phyloP scores from a whole-genome alignment of 108 stramenopile genomes.

The Seminavis robusta region DNA sequence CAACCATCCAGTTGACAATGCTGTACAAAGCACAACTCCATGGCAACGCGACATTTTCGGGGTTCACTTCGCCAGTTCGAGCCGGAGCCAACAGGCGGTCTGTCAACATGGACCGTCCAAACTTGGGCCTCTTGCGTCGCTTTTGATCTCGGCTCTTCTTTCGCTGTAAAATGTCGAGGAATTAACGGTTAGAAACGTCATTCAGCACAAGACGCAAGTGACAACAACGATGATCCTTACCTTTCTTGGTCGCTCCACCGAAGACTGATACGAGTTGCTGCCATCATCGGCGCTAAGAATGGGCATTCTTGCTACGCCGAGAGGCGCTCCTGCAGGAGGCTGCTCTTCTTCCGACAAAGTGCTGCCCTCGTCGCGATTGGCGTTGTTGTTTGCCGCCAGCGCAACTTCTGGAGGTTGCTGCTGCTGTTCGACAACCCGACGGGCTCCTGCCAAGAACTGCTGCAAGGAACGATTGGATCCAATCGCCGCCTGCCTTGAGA shows the following conservation, averaged over 20 bases:
- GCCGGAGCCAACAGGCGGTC: slow-evolving; percentile 61
- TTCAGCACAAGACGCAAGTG: too few relatives aligned
- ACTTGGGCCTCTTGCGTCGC: slow-evolving; percentile 24
- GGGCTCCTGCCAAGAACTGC: slow-evolving; percentile 29
- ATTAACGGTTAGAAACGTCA: too few relatives aligned
- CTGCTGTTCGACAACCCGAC: slow-evolving; percentile 11
- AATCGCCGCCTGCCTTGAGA: slow-evolving; percentile 15
- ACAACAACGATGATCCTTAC: too few relatives aligned
- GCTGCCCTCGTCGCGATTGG: too few relatives aligned
- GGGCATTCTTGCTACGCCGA: too few relatives aligned
- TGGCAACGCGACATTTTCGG: slow-evolving; percentile 59
- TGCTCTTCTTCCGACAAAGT: too few relatives aligned
- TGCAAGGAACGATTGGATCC: slow-evolving; percentile 22
- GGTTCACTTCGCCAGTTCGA: slow-evolving; percentile 23
- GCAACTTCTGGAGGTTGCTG: too few relatives aligned
- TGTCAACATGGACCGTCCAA: slow-evolving; percentile 68
- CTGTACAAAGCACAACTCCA: slow-evolving; percentile 88
- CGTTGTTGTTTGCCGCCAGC: too few relatives aligned
- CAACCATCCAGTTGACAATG: slow-evolving; percentile 89
- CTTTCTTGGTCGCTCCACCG: slow-evolving; percentile 18
- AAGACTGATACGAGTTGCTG: slow-evolving; percentile 11
- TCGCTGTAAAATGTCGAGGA: too few relatives aligned
- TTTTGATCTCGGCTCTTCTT: neutral
- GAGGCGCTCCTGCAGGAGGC: too few relatives aligned
- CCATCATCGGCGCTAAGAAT: slow-evolving; percentile 15